These are phyloP conservation scores for Termitomyces sp. DNA, from an alignment of 768 basidiomycete species.

Conservation along the genomic window DNA sequence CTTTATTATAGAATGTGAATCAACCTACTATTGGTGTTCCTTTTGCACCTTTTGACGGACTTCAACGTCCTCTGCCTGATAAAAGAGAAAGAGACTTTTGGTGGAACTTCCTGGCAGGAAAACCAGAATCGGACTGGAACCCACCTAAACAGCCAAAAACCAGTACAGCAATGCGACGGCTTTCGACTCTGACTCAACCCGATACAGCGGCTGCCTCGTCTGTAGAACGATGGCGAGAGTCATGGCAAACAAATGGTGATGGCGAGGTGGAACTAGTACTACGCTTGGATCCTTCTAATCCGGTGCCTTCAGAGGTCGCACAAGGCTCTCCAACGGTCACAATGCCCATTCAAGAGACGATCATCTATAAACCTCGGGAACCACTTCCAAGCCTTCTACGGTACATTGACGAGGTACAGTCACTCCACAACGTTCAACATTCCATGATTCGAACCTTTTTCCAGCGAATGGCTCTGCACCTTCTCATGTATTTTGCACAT, in stretches of 20 bases:
- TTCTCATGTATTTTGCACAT: slow-evolving; percentile 79
- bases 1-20: slow-evolving; percentile 47
- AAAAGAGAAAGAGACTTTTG: slow-evolving; percentile 68
- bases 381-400: slow-evolving; percentile 52
- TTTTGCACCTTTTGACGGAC: slow-evolving; percentile 18
- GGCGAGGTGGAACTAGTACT: slow-evolving; percentile 35
- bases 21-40: slow-evolving; percentile 55
- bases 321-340: neutral
- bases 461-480: slow-evolving; percentile 65
- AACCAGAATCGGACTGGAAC: slow-evolving; percentile 65
- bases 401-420: slow-evolving; percentile 61
- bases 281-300: slow-evolving; percentile 26
- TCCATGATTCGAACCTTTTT: slow-evolving; percentile 8
- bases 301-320: slow-evolving; percentile 22
- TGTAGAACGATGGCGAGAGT: slow-evolving; percentile 17
- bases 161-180: slow-evolving; percentile 16
- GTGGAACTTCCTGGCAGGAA: slow-evolving; percentile 75
- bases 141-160: slow-evolving; percentile 38
- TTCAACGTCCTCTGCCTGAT: slow-evolving; percentile 50
- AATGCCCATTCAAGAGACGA: neutral
- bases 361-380: slow-evolving; percentile 37
- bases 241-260: slow-evolving; percentile 31
- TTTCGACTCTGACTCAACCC: slow-evolving; percentile 24
- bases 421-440: neutral
- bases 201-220: slow-evolving; percentile 17